Conservation (phyloP, 768 basidiomycete genomes). For the Kondoa malvinella region DNA sequence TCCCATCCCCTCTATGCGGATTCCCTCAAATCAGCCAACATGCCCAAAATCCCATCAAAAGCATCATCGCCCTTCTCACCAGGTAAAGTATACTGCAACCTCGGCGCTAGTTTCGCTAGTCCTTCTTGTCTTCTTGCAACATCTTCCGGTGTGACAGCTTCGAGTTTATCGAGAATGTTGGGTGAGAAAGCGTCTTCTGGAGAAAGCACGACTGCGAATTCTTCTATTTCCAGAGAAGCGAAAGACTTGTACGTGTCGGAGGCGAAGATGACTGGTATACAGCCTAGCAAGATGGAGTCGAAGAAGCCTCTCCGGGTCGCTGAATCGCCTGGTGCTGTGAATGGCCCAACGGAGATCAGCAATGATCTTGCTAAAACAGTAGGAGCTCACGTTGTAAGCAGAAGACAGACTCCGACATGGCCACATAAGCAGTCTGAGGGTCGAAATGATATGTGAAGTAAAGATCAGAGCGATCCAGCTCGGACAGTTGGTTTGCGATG, state of each 20-base stretch:
- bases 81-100: background rate
- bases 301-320: slow-evolving; percentile 14
- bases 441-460: background rate
- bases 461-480: background rate
- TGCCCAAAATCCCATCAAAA: background rate
- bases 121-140: background rate
- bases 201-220: background rate
- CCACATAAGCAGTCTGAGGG: background rate
- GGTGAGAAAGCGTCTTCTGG: background rate
- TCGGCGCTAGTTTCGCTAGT: background rate
- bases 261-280: slow-evolving; percentile 16
- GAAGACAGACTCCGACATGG: background rate
- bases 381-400: background rate
- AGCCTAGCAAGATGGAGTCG: slow-evolving; percentile 16
- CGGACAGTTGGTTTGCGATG: background rate
- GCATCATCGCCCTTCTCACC: background rate
- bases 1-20: background rate
- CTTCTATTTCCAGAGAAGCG: background rate
- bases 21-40: background rate
- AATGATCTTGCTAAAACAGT: background rate
- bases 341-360: background rate
- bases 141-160: background rate
- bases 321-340: slow-evolving; percentile 13
- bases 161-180: background rate
- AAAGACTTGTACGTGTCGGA: slow-evolving; percentile 1